Conservation (phyloP, 192 early-diverging fungal genomes). For the Linnemannia hyalina region DNA sequence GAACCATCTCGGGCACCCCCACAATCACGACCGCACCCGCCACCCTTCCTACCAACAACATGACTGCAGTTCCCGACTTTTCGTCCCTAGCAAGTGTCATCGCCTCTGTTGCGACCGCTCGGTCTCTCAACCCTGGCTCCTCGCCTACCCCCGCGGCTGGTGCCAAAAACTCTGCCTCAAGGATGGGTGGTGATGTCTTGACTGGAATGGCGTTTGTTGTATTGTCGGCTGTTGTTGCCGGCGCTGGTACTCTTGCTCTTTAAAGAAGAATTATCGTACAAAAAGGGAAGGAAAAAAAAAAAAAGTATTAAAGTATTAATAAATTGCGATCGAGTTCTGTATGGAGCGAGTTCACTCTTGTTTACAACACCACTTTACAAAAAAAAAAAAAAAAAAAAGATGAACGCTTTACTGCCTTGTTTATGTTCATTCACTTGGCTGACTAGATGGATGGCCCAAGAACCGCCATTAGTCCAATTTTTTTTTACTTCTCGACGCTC, state of each 20-base stretch:
- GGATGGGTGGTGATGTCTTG: not conserved
- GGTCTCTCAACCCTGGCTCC: constrained; percentile 14
- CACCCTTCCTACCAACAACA: not conserved
- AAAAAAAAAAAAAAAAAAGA: not conserved
- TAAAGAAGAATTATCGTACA: not conserved
- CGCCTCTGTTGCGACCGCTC: constrained; percentile 13
- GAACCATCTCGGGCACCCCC: not conserved
- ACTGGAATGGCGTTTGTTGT: constrained; percentile 17
- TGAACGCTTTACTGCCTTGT: not conserved
- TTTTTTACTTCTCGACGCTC: not conserved
- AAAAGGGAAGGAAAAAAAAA: too few species aligned
- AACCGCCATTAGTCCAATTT: not conserved
- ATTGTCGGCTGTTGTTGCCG: constrained; percentile 21
- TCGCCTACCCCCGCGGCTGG: not conserved
- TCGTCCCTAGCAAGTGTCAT: constrained; percentile 33
- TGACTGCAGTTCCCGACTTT: constrained; percentile 17
- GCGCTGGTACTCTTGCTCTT: constrained; percentile 15
- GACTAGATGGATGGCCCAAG: not conserved
- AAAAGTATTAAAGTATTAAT: not conserved
- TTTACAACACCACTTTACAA: not conserved
- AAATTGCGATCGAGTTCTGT: not conserved
- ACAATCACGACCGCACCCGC: not conserved
- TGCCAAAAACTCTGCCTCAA: not conserved
- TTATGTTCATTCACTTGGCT: not conserved
- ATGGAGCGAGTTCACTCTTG: not conserved